These are phyloP conservation scores for Heterobasidion occidentale DNA, from an alignment of 1,284 basidiomycete species.

Conservation along the genomic window DNA sequence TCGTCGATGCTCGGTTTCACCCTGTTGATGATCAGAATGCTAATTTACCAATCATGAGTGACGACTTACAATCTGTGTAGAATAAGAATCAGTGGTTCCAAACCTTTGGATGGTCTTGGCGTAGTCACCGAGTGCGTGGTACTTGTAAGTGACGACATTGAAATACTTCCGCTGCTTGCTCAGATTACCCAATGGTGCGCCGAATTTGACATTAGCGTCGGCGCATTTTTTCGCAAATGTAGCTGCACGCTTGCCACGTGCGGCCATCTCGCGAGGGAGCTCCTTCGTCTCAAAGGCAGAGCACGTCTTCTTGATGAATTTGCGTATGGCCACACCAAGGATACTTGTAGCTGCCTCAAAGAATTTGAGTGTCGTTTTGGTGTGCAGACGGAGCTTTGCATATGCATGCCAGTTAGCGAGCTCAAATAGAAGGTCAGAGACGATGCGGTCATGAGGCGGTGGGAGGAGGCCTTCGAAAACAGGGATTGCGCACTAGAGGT, in stretches of 20 bases:
- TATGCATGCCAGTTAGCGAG: constrained; percentile 21
- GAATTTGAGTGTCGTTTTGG: constrained; percentile 13
- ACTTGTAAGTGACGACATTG: constrained; percentile 15
- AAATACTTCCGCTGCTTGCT: constrained; percentile 1
- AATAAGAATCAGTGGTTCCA: constrained; percentile 18
- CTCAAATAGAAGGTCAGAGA: constrained; percentile 18
- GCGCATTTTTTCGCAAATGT: not conserved
- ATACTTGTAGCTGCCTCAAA: constrained; percentile 11
- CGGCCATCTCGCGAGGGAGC: not conserved
- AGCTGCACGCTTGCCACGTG: not conserved
- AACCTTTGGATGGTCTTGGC: constrained; percentile 8
- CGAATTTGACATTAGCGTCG: no score
- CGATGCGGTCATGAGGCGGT: constrained; percentile 10
- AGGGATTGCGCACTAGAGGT: constrained; percentile 20
- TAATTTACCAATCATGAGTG: not conserved
- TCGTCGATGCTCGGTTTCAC: not conserved
- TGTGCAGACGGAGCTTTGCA: constrained; percentile 24
- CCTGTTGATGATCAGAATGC: not conserved
- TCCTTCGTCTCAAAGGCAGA: not conserved
- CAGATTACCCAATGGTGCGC: no score
- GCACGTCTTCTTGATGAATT: constrained; percentile 9
- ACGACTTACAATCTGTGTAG: constrained; percentile 16
- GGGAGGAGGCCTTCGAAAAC: constrained; percentile 21
- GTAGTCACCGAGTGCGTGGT: constrained; percentile 16
- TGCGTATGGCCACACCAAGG: constrained; percentile 13